Evolutionary conservation across 2,329 filamentous ascomycete genomes (phyloP).

Genomic region (Penicillium sp.): DNA sequence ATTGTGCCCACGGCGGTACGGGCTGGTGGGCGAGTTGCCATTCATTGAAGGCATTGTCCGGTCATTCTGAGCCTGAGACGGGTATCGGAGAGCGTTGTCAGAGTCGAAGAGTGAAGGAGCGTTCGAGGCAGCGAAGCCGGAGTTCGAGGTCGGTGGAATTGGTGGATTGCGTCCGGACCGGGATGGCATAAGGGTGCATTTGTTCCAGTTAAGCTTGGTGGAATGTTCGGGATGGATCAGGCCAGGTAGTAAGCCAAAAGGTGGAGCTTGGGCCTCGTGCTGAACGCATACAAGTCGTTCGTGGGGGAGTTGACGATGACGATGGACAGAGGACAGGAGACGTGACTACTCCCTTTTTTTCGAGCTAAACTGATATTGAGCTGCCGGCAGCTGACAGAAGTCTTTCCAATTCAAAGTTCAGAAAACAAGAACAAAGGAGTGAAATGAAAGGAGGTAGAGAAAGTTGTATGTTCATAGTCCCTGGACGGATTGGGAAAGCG

Average conservation of each 20-base stretch:
- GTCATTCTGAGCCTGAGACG: constrained; percentile 27
- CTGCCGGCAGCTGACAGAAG: not conserved
- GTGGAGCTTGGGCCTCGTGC: constrained; percentile 12
- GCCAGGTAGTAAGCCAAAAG: constrained; percentile 1
- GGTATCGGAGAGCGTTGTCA: constrained; percentile 21
- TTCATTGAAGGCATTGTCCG: constrained; percentile 22
- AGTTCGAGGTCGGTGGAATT: constrained; percentile 26
- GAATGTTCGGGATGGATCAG: not conserved
- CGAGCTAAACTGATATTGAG: not conserved
- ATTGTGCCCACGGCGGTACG: constrained; percentile 45
- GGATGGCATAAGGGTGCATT: constrained; percentile 41
- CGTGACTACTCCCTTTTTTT: constrained; percentile 7
- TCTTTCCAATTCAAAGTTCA: not conserved
- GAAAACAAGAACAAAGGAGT: not conserved
- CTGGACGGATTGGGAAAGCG: constrained; percentile 25
- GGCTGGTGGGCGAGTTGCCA: constrained; percentile 12
- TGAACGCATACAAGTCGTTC: constrained; percentile 17
- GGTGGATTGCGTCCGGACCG: constrained; percentile 33
- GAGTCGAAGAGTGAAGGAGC: constrained; percentile 15
- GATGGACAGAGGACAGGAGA: not conserved
- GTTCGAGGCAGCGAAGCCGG: constrained; percentile 17
- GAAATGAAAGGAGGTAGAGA: not conserved
- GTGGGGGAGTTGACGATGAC: constrained; percentile 14
- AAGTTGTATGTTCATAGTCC: constrained; percentile 14
- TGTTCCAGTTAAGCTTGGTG: not conserved